Percentiles rank a stretch among this genome's conserved stretches.
Conservation (phyloP, 1,139 yeast species). For the Candida freyschussii region DNA sequence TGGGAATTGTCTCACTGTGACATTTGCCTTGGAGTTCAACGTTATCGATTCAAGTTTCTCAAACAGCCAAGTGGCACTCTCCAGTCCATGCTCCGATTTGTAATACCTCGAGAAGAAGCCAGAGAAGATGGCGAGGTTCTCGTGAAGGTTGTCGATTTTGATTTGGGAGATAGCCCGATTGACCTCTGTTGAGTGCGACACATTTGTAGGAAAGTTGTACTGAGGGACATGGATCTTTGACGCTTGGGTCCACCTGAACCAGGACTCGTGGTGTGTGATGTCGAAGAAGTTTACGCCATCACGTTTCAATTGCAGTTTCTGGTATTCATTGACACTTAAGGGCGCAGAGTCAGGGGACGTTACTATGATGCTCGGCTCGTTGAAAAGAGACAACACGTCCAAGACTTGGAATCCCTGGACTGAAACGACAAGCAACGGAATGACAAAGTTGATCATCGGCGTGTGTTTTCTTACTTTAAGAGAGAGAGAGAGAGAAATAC, state of each 20-base stretch:
- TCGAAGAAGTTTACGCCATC: conserved; percentile 62
- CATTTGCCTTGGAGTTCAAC: conserved; percentile 27
- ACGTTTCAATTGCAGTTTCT: conserved; percentile 51
- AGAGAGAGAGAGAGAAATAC: too few relatives aligned
- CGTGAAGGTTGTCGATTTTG: conserved; percentile 43
- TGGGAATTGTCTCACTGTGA: conserved; percentile 37
- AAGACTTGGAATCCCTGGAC: too few relatives aligned
- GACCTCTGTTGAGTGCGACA: conserved; percentile 39
- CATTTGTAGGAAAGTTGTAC: conserved; percentile 52
- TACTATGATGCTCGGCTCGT: too few relatives aligned
- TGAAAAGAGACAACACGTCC: too few relatives aligned
- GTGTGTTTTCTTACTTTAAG: too few relatives aligned
- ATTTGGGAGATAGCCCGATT: conserved; percentile 33
- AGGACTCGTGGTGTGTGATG: conserved; percentile 46
- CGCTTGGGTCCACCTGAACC: conserved; percentile 35
- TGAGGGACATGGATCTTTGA: conserved; percentile 32
- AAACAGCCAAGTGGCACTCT: conserved; percentile 71
- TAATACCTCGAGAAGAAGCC: conserved; percentile 80
- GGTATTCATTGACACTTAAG: conserved; percentile 47
- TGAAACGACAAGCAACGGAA: too few relatives aligned
- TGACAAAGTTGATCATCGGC: too few relatives aligned
- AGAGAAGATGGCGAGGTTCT: conserved; percentile 56
- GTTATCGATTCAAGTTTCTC: conserved; percentile 42
- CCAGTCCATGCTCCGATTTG: conserved; percentile 62
- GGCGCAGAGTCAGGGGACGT: conserved; percentile 18